These are phyloP conservation scores for Penicillium sp. DNA, from an alignment of 2,329 filamentous ascomycete species.

Conservation along the genomic window DNA sequence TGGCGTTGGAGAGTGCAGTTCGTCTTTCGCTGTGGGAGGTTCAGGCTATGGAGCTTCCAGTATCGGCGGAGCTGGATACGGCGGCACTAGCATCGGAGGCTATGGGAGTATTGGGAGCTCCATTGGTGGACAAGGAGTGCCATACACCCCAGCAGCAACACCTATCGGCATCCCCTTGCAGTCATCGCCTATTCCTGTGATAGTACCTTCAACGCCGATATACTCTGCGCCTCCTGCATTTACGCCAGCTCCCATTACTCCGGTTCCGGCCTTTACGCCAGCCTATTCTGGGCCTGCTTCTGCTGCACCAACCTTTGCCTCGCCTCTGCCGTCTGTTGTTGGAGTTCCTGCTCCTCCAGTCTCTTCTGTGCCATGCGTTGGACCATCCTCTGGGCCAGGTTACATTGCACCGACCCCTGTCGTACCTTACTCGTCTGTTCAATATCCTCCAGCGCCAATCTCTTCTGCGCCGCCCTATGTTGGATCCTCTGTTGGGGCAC, in stretches of 20 bases:
- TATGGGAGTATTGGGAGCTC: background rate
- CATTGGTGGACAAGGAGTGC: background rate
- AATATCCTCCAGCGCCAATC: background rate
- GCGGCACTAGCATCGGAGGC: background rate
- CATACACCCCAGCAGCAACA: background rate
- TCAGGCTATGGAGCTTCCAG: background rate
- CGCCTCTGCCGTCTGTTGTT: no score
- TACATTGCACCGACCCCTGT: background rate
- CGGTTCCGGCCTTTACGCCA: background rate
- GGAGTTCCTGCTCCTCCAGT: background rate
- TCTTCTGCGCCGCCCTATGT: background rate
- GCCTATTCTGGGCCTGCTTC: background rate
- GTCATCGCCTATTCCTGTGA: background rate
- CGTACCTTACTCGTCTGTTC: background rate
- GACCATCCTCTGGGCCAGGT: background rate
- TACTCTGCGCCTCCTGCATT: background rate
- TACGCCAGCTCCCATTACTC: background rate
- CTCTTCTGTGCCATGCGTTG: background rate
- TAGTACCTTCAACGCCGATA: background rate
- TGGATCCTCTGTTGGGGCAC: no score
- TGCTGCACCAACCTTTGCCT: background rate
- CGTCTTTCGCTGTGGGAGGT: background rate
- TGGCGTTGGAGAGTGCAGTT: background rate
- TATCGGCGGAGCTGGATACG: background rate
- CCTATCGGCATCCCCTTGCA: background rate